Evolutionary conservation across 768 basidiomycete species (phyloP), one percentile per base, ranked within the genome.

Genomic region (Suillus cothurnatus): DNA sequence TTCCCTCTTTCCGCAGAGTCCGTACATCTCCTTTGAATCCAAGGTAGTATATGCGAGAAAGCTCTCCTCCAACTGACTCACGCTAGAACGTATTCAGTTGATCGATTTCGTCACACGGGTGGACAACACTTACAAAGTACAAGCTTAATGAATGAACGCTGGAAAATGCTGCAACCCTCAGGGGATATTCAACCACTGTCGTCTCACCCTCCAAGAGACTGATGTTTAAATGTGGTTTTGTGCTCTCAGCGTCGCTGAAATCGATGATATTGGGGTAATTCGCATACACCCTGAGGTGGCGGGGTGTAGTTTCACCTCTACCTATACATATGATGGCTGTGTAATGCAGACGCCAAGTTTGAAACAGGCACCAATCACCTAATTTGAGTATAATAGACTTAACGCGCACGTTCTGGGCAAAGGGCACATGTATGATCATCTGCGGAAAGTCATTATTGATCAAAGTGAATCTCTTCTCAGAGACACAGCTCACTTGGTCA

Each of bases 371-470:
- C 28, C 3, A 70, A 82, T 68, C 72, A 92, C 93, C 93, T 52
- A 92, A 76, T 74, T 94, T 94, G 62, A 95, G 77, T 23, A 94
- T 71, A 7, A 95, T 73, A 21, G 93, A 92, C 66, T 86, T 86
- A 50, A 95, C 74, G 55, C 91, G 83, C 31, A 94, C 93, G 70
- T 88, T 90, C 73, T 93, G 84, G 1, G 83, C 83, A 79, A 95
- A 95, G 0, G 93, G 91, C 57, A 95, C 77, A 74, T 93, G 92
- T 66, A 95, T 82, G 71, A 94, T 89, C 63, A 94, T 80, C 93
- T 94, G 69, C 53, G 55, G 19, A 59, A 41, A 19, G 57, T 41
- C 38, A 58, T 58, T 11, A 59, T 59, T 28, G 26, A 41, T 41
- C 57, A 28, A 28, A 39, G 11, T 14, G 38, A 28, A 41, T 59